Evolutionary conservation across 179 eudicot genomes (phyloP).

Genomic region (Corrigiola litoralis): DNA sequence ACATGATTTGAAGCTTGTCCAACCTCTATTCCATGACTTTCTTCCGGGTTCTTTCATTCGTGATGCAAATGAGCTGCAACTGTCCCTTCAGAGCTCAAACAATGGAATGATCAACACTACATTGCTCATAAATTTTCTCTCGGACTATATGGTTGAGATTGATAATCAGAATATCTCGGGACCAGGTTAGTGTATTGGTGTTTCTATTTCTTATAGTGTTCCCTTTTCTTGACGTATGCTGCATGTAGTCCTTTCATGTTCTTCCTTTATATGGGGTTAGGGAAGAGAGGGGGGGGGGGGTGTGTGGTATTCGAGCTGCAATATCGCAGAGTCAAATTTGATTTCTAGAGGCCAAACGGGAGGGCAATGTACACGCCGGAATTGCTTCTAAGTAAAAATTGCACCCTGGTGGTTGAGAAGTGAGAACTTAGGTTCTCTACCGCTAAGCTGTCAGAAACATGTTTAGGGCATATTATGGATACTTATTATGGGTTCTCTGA

Average conservation of each 20-base stretch:
- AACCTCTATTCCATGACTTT: slow-evolving; percentile 87
- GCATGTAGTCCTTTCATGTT: neutral
- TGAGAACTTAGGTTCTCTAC: too few relatives aligned
- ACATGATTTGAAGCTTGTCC: slow-evolving; percentile 72
- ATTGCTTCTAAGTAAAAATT: too few relatives aligned
- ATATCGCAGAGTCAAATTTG: too few relatives aligned
- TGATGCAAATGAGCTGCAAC: slow-evolving; percentile 56
- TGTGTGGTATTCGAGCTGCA: too few relatives aligned
- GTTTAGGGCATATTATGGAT: too few relatives aligned
- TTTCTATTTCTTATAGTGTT: neutral
- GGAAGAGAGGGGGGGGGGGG: too few relatives aligned
- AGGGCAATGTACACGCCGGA: too few relatives aligned
- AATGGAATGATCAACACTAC: slow-evolving; percentile 75
- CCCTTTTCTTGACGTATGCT: neutral
- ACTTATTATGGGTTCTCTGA: neutral
- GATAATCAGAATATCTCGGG: slow-evolving; percentile 67
- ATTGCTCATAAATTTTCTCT: slow-evolving; percentile 61
- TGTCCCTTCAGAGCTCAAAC: slow-evolving; percentile 57
- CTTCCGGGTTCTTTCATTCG: slow-evolving; percentile 71
- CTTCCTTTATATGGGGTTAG: too few relatives aligned
- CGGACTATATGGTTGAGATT: slow-evolving; percentile 71
- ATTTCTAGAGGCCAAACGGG: too few relatives aligned
- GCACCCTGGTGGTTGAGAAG: too few relatives aligned
- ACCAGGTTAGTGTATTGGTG: slow-evolving; percentile 60
- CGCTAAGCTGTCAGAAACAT: too few relatives aligned